A percentile compares a stretch with the other conserved stretches of the same genome.
Conservation (phyloP, 805 yeast species). For the Candida corydali region DNA sequence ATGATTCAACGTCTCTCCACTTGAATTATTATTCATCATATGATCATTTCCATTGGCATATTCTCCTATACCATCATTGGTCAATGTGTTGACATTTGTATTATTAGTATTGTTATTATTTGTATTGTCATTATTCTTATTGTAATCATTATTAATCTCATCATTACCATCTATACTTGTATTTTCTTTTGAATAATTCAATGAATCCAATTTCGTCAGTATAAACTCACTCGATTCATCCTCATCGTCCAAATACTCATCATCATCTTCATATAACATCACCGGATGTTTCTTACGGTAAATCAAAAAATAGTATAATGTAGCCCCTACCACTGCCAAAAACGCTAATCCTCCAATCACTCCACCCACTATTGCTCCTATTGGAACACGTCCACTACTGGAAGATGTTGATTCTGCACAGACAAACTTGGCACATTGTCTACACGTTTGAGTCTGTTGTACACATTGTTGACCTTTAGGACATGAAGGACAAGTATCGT, state of each 20-base stretch:
- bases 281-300: constrained; percentile 31
- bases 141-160: neutral
- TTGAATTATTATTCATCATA: neutral
- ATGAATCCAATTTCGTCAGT: constrained; percentile 1
- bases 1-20: constrained; percentile 1
- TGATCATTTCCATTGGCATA: neutral
- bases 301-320: constrained; percentile 22
- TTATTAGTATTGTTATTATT: neutral
- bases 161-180: too few species aligned
- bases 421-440: constrained; percentile 19
- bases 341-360: constrained; percentile 35
- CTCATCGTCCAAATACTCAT: constrained; percentile 16
- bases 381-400: constrained; percentile 12
- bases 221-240: constrained; percentile 11
- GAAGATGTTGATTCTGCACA: constrained; percentile 16
- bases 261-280: constrained; percentile 20
- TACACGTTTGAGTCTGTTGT: constrained; percentile 17
- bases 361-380: constrained; percentile 42
- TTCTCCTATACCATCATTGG: neutral
- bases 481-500: constrained; percentile 30
- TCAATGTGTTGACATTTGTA: neutral
- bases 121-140: neutral
- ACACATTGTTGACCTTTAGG: constrained; percentile 19
- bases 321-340: constrained; percentile 19
- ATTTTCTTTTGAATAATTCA: neutral